Evolutionary conservation across 2,329 filamentous ascomycete species (phyloP), one percentile per base, ranked within the genome.

Genomic region (Pseudocercospora eumusae): DNA sequence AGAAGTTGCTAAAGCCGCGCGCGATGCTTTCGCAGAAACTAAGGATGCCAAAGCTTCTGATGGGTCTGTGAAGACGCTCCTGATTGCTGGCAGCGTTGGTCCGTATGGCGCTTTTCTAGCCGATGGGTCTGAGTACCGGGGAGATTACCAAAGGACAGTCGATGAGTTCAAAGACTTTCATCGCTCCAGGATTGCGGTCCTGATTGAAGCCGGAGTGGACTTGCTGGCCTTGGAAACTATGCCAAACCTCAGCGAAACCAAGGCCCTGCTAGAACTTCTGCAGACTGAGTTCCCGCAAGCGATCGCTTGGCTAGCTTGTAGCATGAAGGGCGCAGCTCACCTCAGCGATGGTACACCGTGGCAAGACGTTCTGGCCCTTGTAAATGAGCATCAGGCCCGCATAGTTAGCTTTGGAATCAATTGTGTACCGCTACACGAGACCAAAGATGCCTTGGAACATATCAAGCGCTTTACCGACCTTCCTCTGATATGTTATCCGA

Each of bases 91-190:
- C 4, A 78, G 75, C 57, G 77, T 82, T 5, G 80, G 80, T 0
- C 80, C 80, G 1, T 81, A 81, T 59, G 80, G 79, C 11, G 80
- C 80, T 6, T 81, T 75, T 59, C 72, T 82, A 1, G 74, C 79
- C 1, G 73, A 82, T 60, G 80, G 80, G 4, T 75, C 74, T 11
- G 80, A 82, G 64, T 82, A 82, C 60, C 70, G 73, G 1, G 80
- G 80, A 21, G 75, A 76, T 58, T 82, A 82, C 64, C 61, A 64
- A 9, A 61, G 58, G 23, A 63, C 65, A 2, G 52, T 56, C 8
- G 61, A 71, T 0, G 72, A 74, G 6, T 69, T 80, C 68, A 75
- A 76, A 56, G 68, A 66, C 3, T 82, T 82, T 64, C 80, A 82
- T 67, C 75, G 77, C 6, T 73, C 73, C 1, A 69, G 80, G 11